Conservation (phyloP, 306 rosid species). For the Astragalus glycyphyllos region DNA sequence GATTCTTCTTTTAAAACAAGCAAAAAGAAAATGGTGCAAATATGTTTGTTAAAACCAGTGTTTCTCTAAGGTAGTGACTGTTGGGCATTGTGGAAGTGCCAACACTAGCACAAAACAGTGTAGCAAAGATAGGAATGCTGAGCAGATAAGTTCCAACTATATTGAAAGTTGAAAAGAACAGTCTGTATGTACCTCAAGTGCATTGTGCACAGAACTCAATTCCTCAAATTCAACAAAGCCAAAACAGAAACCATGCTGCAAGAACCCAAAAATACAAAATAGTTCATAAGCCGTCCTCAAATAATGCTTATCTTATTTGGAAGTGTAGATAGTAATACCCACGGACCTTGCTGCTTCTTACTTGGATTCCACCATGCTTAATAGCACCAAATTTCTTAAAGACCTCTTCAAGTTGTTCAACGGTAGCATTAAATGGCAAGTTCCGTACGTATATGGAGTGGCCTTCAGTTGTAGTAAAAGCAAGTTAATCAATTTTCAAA, state of each 20-base stretch:
- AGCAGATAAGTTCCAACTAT: not conserved
- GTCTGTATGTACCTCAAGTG: constrained; percentile 69
- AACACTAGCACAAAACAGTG: not conserved
- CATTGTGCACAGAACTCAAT: constrained; percentile 72
- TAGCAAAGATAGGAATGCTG: not conserved
- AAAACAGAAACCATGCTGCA: constrained; percentile 94
- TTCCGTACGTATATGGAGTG: constrained; percentile 90
- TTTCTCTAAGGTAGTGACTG: not conserved
- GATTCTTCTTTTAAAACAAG: not conserved
- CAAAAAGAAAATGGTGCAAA: not conserved
- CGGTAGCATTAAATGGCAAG: constrained; percentile 90
- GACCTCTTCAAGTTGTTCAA: constrained; percentile 81
- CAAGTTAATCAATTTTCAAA: constrained; percentile 42
- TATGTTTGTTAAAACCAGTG: not conserved
- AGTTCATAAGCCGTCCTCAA: constrained; percentile 45
- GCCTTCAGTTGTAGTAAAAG: constrained; percentile 68
- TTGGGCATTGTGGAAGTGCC: not conserved
- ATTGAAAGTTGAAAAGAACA: constrained; percentile 35
- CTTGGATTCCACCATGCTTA: constrained; percentile 94
- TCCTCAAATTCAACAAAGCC: constrained; percentile 96
- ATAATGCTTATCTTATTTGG: constrained; percentile 31
- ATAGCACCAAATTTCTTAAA: constrained; percentile 93
- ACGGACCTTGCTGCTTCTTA: constrained; percentile 79
- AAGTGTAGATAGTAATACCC: constrained; percentile 35
- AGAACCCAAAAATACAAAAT: constrained; percentile 45